These are phyloP conservation scores for Acrocalymma vagum DNA, from an alignment of 2,329 filamentous ascomycete genomes.

Conservation along the genomic window DNA sequence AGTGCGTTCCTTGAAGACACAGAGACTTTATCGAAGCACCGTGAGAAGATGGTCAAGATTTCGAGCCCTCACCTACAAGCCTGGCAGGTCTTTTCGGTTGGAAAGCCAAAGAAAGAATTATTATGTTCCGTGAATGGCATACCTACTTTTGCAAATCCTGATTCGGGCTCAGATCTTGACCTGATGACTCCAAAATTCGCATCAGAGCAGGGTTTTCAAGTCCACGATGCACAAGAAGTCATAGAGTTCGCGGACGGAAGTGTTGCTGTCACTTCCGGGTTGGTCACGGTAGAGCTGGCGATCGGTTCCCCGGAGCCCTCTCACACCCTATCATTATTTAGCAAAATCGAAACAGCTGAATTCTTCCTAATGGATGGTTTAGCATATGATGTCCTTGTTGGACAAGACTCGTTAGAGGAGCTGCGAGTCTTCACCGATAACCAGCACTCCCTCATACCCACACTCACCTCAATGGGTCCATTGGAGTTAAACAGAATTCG, in stretches of 20 bases:
- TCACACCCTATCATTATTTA: too few species aligned
- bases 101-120: background rate
- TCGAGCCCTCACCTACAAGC: constrained; percentile 4
- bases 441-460: constrained; percentile 1
- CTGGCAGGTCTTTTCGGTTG: constrained; percentile 7
- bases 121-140: constrained; percentile 7
- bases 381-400: constrained; percentile 4
- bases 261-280: constrained; percentile 5
- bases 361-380: constrained; percentile 5
- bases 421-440: constrained; percentile 1
- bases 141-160: constrained; percentile 5
- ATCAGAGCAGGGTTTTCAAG: background rate
- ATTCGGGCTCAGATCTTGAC: constrained; percentile 17
- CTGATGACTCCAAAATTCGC: constrained; percentile 10
- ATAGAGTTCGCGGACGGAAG: constrained; percentile 12
- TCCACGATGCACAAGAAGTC: background rate
- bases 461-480: background rate
- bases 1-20: constrained; percentile 17
- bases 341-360: constrained; percentile 1
- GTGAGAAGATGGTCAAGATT: constrained; percentile 9
- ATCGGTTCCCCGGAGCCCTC: background rate
- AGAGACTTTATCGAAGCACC: constrained; percentile 11
- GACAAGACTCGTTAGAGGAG: constrained; percentile 4
- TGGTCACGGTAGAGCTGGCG: background rate
- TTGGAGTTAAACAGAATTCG: constrained; percentile 2